Evolutionary conservation across 139 green algal species (phyloP).

Genomic region (Chlamydomonas incerta): DNA sequence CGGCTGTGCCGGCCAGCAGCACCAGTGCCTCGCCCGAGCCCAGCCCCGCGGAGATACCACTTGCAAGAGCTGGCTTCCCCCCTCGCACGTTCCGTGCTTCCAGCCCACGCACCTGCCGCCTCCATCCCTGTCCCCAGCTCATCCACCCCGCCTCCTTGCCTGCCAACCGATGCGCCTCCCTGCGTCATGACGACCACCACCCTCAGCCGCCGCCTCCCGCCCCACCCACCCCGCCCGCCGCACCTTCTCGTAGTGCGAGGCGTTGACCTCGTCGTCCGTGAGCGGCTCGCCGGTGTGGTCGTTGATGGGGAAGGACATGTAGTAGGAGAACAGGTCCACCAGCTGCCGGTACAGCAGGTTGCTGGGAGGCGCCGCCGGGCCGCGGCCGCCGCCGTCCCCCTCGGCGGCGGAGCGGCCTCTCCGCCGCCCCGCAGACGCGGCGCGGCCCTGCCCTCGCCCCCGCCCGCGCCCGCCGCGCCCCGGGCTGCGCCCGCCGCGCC

Average conservation of each 20-base stretch:
- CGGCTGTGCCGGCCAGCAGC: too few relatives aligned
- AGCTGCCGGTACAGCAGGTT: conserved; percentile 85
- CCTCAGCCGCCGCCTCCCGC: background rate
- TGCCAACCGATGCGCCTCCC: background rate
- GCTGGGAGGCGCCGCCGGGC: background rate
- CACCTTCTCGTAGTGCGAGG: conserved; percentile 82
- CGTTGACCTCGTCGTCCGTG: conserved; percentile 85
- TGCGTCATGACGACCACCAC: background rate
- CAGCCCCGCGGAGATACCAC: too few relatives aligned
- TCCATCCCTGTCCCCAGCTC: too few relatives aligned
- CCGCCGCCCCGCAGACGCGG: background rate
- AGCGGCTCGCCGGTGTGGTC: conserved; percentile 92
- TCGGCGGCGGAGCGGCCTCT: background rate
- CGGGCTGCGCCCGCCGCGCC: background rate
- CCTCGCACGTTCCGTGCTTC: too few relatives aligned
- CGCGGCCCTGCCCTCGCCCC: background rate
- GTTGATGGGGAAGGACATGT: conserved; percentile 93
- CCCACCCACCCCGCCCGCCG: conserved; percentile 45
- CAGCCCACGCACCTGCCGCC: too few relatives aligned
- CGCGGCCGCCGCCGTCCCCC: background rate
- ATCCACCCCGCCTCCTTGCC: too few relatives aligned
- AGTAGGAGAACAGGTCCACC: conserved; percentile 89
- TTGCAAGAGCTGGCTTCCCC: too few relatives aligned
- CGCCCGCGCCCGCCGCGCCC: background rate
- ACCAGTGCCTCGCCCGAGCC: too few relatives aligned